Base-by-base conservation (phyloP, 163 green algal species). In the Scenedesmus sp. region DNA sequence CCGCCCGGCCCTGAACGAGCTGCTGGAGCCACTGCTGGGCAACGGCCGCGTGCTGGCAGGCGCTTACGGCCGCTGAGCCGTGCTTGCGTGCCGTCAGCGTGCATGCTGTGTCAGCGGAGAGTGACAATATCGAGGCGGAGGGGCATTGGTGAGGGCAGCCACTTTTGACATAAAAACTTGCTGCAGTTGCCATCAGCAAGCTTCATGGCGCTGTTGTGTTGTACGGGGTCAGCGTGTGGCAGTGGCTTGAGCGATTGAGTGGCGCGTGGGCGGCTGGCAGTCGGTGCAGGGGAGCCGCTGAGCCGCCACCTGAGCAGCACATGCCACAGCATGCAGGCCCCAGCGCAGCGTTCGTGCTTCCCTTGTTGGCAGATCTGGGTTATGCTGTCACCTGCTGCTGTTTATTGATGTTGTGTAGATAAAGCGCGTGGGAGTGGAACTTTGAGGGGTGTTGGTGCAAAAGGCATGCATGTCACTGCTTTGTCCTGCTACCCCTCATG, bases 11-110 rank as follows among this genome's bases (percentile, higher is more conserved):
- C 42, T 78, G 85, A n/a, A 59, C 15, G 42, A 83, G 68, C 68
- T 83, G 68, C 26, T 83, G 85, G 16, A 42, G 85, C 43, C 70
- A 20, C 16, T 33, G 30, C 9, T 65, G 37, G n/a, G 18, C 43
- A 90, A 78, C 35, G 70, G 70, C n/a, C 44, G 72, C 33, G 85
- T 85, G 44, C 72, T 76, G 72, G 85, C 85, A 37, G 59, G 37
- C 0, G 83, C 83, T 12, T 78, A 76, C 65, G 65, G 82, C 49
- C 53, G 82, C n/a, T 87, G 82, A 87, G 82, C 24, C 12, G 65
- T 30, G 9, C 24, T 20, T 33, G 9, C 30, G 22, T 76, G 65
- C 65, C 7, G 30, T 5, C 59, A 72, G 26, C 22, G 22, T 61
- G 51, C 13, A 3, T 20, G 51, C 51, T 61, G 51, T 12, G 51